Evolutionary conservation across 2,329 filamentous ascomycete species (phyloP), one percentile per base, ranked within the genome.

Genomic region (Claviceps sp.): DNA sequence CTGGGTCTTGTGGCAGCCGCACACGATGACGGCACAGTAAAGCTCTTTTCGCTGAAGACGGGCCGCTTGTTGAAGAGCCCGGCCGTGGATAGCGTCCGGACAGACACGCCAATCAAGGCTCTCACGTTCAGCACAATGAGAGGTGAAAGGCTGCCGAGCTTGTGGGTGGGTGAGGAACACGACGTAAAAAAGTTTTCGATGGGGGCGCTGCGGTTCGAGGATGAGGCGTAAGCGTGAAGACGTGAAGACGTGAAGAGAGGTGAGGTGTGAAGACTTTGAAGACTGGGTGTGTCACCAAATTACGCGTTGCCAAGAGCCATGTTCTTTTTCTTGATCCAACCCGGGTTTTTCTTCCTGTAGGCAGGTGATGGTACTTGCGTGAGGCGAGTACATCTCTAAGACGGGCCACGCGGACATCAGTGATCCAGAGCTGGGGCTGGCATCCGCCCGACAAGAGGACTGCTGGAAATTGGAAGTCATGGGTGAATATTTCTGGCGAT

Each of bases 1-100:
- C 61, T 71, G 7, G 75, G 75, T 13, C 56, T 77, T 23, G 71
- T 78, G 4, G 79, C 78, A 0, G 74, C 78, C 0, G 76, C 74
- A 0, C 75, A 78, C 46, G 73, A 76, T 40, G 68, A 76, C 47
- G 71, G 70, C 11, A 69, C 62, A 0, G 64, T 80, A 0, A 67
- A 58, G 1, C 56, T 80, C 13, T 79, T 77, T 56, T 79, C 76
- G 8, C 59, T 77, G 6, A 57, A 56, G 7, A 73, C 71, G 2
- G 78, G 78, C 0, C 55, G 64, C 11, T 59, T 60, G 11, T 55
- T 80, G 5, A 54, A 53, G 3, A 58, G 56, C 11, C 53, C 59
- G 0, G 62, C 52, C 1, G 37, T 71, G 17, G 63, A 60, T 0
- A 17, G 39, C 2, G 34, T 67, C 5, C 46, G 37, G 20, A 49